Conservation (phyloP, 257 asterid species). For the Nicotiana attenuata region DNA sequence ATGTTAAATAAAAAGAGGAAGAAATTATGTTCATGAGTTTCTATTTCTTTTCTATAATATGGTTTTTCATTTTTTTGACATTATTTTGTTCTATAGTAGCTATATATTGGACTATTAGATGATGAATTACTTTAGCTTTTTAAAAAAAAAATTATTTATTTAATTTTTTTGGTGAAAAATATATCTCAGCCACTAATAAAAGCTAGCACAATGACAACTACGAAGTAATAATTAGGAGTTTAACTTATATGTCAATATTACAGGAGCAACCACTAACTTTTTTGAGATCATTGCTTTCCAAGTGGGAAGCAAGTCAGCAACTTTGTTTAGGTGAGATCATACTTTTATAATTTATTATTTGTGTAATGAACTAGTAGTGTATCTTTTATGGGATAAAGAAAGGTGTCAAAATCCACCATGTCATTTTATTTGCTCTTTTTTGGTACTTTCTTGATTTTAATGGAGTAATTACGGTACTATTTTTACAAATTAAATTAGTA, state of each 20-base stretch:
- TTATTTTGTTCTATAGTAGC: neutral
- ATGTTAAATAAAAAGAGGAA: no score
- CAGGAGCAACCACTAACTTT: slow-evolving; percentile 8
- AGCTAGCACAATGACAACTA: no score
- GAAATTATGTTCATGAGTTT: neutral
- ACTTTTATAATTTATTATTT: neutral
- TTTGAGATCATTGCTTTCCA: slow-evolving; percentile 7
- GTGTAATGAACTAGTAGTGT: neutral
- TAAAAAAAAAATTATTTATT: no score
- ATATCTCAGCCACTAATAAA: no score
- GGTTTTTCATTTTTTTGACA: neutral
- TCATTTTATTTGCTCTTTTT: neutral
- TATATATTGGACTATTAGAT: no score
- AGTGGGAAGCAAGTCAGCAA: slow-evolving; percentile 9
- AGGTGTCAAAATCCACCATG: neutral
- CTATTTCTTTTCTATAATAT: neutral
- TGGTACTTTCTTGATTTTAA: neutral
- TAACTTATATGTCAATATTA: neutral
- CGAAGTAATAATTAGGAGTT: no score
- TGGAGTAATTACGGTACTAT: neutral
- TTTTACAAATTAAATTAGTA: neutral
- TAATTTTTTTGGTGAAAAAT: no score
- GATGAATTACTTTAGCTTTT: no score
- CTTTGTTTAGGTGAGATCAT: neutral
- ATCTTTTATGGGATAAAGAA: neutral